A percentile compares a stretch with the other conserved stretches of the same genome.
These are phyloP conservation scores for Glomus cerebriforme DNA, from an alignment of 192 early-diverging fungal species.

Conservation along the genomic window DNA sequence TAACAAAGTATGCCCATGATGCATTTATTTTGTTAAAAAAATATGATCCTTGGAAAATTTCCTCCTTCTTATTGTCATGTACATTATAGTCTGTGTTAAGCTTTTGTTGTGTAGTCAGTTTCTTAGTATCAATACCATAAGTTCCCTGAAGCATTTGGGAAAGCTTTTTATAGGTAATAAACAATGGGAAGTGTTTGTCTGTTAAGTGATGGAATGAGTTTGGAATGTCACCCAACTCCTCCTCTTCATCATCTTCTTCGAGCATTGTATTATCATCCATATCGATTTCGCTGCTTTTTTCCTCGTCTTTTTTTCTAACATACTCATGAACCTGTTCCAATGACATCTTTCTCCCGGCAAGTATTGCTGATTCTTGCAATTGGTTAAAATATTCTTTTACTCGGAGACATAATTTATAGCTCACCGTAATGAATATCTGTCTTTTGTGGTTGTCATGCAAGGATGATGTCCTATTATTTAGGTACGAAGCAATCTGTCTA, in stretches of 20 bases:
- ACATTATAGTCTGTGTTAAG: background rate
- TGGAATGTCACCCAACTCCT: background rate
- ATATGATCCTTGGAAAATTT: background rate
- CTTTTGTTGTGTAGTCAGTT: background rate
- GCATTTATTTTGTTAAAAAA: background rate
- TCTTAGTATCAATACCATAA: constrained; percentile 13
- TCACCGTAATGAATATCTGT: constrained; percentile 31
- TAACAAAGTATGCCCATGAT: too few relatives aligned
- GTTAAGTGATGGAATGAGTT: background rate
- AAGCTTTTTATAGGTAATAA: constrained; percentile 5
- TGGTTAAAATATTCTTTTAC: constrained; percentile 18
- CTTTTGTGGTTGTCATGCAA: constrained; percentile 3
- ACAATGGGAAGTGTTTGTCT: constrained; percentile 10
- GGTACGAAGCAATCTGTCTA: constrained; percentile 7
- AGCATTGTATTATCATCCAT: constrained; percentile 6
- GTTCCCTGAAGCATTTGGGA: constrained; percentile 17
- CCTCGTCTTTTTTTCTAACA: background rate
- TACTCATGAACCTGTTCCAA: background rate
- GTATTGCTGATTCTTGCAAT: background rate
- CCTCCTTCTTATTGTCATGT: background rate
- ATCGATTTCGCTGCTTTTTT: background rate
- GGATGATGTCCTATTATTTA: background rate
- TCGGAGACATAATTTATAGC: background rate
- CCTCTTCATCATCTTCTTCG: background rate
- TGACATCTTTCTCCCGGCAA: background rate